These are phyloP conservation scores for Fusarium sp. DNA, from an alignment of 2,329 filamentous ascomycete genomes.

Conservation along the genomic window DNA sequence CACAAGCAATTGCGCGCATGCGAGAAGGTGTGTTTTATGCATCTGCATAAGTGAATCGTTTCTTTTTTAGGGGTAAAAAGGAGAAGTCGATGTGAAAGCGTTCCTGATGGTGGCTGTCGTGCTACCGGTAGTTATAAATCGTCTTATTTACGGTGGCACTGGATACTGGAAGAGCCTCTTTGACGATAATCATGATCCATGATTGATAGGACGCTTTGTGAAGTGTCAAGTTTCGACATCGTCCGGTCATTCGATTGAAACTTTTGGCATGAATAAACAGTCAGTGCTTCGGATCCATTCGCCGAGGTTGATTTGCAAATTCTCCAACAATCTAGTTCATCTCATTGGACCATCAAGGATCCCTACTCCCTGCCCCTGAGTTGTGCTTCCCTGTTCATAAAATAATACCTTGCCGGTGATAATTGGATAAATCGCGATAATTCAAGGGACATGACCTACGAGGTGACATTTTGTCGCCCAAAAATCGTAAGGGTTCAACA, in stretches of 20 bases:
- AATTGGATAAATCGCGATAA: background rate
- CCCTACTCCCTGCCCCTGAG: background rate
- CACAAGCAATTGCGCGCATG: background rate
- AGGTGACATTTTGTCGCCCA: background rate
- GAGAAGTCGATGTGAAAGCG: background rate
- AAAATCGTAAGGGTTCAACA: background rate
- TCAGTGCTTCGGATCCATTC: slow-evolving; percentile 7
- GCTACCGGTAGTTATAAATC: background rate
- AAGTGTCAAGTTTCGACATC: slow-evolving; percentile 14
- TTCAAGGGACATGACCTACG: background rate
- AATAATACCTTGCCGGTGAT: background rate
- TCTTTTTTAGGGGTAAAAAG: background rate
- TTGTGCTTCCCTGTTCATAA: slow-evolving; percentile 7
- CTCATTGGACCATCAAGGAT: background rate
- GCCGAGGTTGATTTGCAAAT: background rate
- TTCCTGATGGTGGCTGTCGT: background rate
- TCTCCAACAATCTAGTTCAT: background rate
- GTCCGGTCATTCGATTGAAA: background rate
- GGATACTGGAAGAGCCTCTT: background rate
- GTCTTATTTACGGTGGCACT: background rate
- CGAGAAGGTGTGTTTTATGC: slow-evolving; percentile 5
- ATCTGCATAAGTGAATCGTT: slow-evolving; percentile 3
- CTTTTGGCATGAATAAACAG: background rate
- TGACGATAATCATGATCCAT: background rate
- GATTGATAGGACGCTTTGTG: slow-evolving; percentile 1